Conservation (phyloP, 768 basidiomycete species). For the Exsudoporus frostii region DNA sequence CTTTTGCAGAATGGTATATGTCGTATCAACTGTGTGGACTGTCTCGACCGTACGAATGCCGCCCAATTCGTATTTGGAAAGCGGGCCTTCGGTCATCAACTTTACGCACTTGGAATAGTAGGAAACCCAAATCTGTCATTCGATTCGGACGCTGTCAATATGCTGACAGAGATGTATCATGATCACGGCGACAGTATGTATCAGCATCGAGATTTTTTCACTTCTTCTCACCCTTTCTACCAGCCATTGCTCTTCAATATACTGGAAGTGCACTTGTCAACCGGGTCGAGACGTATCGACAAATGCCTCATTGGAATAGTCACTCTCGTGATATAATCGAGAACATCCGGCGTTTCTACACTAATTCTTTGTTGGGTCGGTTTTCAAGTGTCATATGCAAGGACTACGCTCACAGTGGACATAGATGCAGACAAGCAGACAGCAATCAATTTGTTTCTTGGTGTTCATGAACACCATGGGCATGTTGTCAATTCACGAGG, state of each 20-base stretch:
- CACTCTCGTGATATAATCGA: conserved; percentile 96
- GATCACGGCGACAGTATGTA: conserved; percentile 91
- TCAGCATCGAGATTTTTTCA: not conserved
- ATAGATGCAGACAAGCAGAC: conserved; percentile 95
- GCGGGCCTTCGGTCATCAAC: conserved; percentile 89
- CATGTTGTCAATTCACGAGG: conserved; percentile 52
- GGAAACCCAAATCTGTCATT: conserved; percentile 82
- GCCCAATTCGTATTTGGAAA: conserved; percentile 97
- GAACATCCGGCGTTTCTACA: conserved; percentile 91
- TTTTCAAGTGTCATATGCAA: not conserved
- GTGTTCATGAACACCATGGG: conserved; percentile 59
- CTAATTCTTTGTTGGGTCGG: conserved; percentile 85
- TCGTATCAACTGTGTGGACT: conserved; percentile 95
- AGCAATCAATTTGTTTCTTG: conserved; percentile 96
- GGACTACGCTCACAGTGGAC: not conserved
- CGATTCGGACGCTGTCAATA: conserved; percentile 92
- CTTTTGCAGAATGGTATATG: conserved; percentile 89
- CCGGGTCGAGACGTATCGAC: conserved; percentile 90
- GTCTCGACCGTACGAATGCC: conserved; percentile 93
- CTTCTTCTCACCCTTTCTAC: not conserved
- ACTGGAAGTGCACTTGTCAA: conserved; percentile 96
- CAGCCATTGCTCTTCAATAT: conserved; percentile 93
- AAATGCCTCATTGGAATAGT: conserved; percentile 96
- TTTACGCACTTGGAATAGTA: conserved; percentile 91
- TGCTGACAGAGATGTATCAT: conserved; percentile 98